Base-by-base conservation (phyloP, 2,329 filamentous ascomycete species). In the Chaetomiaceae sp. region DNA sequence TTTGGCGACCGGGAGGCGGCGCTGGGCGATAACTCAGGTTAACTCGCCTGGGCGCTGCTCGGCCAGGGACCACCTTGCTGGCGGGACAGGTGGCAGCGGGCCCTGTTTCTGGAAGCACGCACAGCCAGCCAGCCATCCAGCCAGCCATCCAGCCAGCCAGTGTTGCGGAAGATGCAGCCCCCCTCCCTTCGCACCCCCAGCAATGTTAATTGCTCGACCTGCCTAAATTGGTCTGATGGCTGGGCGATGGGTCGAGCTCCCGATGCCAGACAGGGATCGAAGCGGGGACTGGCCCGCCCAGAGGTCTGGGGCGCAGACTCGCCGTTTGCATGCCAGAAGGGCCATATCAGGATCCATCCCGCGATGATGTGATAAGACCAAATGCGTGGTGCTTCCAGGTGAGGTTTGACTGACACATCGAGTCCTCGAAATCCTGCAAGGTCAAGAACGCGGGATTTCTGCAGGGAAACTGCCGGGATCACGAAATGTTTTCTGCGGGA, bases 161-260 rank as follows among this genome's bases (percentile, higher is more conserved):
- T 47, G 58, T 58, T 54, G 55, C 58, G 54, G 61, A 59, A 53
- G 56, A 58, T 62, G 58, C 59, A 62, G 55, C 30, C 30, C 30
- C 25, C 25, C 25, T 6, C 12, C 25, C 25, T 27, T 12, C 25
- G 6, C 47, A 54, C 56, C 60, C 58, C 60, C 48, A 50, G 57
- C 49, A 46, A 45, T 27, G 41, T 48, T 50, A 50, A 59, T 55
- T 48, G 51, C 46, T 54, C 25, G 58, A 63, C 62, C 62, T 63
- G 62, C 62, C 62, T 63, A 63, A 63, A 60, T 59, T 56, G 60
- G 62, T 46, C 46, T 58, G 57, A 62, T 52, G 58, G 57, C 58
- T 60, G 53, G 58, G 27, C 43, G 19, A 55, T 56, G 57, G 58
- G 55, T 55, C 53, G 45, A 48, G 49, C 31, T 50, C 53, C 55